Conservation (phyloP, 768 basidiomycete genomes). For the Amyloporia xantha region DNA sequence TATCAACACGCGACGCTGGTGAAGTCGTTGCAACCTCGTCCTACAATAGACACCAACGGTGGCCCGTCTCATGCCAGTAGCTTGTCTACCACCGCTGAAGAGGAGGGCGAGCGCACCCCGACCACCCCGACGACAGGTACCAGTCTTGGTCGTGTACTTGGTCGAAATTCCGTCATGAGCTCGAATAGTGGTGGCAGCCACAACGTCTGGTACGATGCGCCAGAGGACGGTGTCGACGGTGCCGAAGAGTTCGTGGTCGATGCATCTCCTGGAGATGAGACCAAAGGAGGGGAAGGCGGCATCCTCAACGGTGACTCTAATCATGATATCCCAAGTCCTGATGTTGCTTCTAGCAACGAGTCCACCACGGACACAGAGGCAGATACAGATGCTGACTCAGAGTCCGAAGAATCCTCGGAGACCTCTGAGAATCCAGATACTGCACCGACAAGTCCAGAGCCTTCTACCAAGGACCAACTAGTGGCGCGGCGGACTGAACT, state of each 20-base stretch:
- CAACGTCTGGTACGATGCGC: constrained; percentile 76
- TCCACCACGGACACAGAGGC: constrained; percentile 35
- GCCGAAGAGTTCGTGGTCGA: constrained; percentile 64
- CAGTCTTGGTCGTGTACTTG: constrained; percentile 7
- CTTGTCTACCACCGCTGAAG: constrained; percentile 42
- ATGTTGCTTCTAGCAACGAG: constrained; percentile 3
- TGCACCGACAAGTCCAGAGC: constrained; percentile 4
- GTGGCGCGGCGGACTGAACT: constrained; percentile 48
- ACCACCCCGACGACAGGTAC: no score
- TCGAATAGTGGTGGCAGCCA: constrained; percentile 21
- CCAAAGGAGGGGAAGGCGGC: constrained; percentile 25
- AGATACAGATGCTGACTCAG: constrained; percentile 45
- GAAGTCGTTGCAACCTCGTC: constrained; percentile 23
- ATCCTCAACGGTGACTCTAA: background rate
- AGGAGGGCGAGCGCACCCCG: constrained; percentile 23
- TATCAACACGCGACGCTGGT: constrained; percentile 47
- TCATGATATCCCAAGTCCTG: background rate
- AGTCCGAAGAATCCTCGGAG: constrained; percentile 34
- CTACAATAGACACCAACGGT: constrained; percentile 18
- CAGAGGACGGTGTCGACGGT: constrained; percentile 55
- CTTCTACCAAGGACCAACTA: constrained; percentile 11
- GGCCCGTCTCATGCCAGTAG: constrained; percentile 24
- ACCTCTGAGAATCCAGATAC: background rate
- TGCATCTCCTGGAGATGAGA: constrained; percentile 21
- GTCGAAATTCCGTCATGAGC: constrained; percentile 20